Conservation (phyloP, 495 filamentous ascomycete genomes). For the Hypomontagnella submonticulosa region DNA sequence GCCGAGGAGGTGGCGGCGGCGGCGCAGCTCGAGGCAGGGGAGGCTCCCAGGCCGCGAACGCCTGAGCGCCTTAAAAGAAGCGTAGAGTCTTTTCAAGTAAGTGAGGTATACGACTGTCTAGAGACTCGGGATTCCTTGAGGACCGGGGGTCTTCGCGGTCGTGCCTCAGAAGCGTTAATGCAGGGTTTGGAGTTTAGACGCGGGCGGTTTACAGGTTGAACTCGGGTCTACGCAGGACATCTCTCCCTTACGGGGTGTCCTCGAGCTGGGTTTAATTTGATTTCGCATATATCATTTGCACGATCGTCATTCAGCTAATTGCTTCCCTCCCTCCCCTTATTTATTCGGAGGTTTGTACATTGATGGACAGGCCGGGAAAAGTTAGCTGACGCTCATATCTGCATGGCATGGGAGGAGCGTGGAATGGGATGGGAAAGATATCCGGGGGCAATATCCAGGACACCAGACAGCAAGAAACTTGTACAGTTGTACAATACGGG, state of each 20-base stretch:
- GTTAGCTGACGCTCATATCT: constrained; percentile 41
- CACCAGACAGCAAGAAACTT: constrained; percentile 42
- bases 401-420: constrained; percentile 48
- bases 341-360: constrained; percentile 46
- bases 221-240: constrained; percentile 14
- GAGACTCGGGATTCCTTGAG: constrained; percentile 10
- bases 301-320: constrained; percentile 44
- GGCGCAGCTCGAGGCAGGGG: constrained; percentile 60
- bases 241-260: constrained; percentile 11
- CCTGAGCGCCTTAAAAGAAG: constrained; percentile 37
- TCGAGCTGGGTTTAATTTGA: constrained; percentile 36
- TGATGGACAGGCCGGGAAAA: constrained; percentile 48
- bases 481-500: constrained; percentile 49
- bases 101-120: constrained; percentile 1
- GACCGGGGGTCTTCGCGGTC: constrained; percentile 2
- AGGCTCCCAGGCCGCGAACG: constrained; percentile 54
- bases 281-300: constrained; percentile 38
- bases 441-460: constrained; percentile 10
- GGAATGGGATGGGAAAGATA: constrained; percentile 28
- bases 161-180: constrained; percentile 13
- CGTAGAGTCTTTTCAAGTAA: constrained; percentile 3
- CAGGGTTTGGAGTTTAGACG: constrained; percentile 35
- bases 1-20: constrained; percentile 68
- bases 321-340: constrained; percentile 13
- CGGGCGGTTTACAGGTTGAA: constrained; percentile 29